Base-by-base conservation (phyloP, 169 alveolate species). In the Babesia divergens region DNA sequence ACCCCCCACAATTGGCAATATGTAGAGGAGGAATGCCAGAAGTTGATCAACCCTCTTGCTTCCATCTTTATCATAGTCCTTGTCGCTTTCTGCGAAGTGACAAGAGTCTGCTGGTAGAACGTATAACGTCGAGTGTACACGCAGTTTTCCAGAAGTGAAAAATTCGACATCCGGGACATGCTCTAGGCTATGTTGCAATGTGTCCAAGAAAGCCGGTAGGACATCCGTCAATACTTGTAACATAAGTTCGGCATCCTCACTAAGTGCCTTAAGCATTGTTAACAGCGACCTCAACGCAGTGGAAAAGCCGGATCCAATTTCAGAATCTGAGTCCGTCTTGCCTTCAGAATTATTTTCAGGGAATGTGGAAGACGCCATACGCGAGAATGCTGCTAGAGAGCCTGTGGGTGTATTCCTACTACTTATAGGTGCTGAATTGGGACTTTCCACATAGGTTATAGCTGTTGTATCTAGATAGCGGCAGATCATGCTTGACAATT, bases 211-310 rank as follows among this genome's bases (percentile, higher is more conserved):
- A 40, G 14, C 47, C 3, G 82, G 74, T n/a, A 58, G 4, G 7
- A 43, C 24, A 13, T 24, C 11, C 4, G 16, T 31, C 31, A 54
- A 13, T n/a, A 47, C 40, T 5, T 38, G 49, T 1, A 13, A 43
- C 55, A 56, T 16, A 11, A 43, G 29, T n/a, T 3, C 37, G 26
- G 32, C 13, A 34, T 32, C 34, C n/a, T 18, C 18, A 37, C 43
- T 11, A 8, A 70, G 22, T 8, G 53, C 82, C 20, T 11, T 20
- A 31, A 47, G 7, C 47, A 70, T 6, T 7, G 82, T 32, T 8
- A 70, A 7, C 38, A 58, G 7, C 22, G 82, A 42, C 28, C 82
- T 37, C 29, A 70, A 16, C 14, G 82, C 82, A 20, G 9, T 70
- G 37, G 74, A 70, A 40, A 70, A 70, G 32, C 65, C 20, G n/a